Conservation (phyloP, 2,329 filamentous ascomycete genomes). For the Blastomyces percursus region DNA sequence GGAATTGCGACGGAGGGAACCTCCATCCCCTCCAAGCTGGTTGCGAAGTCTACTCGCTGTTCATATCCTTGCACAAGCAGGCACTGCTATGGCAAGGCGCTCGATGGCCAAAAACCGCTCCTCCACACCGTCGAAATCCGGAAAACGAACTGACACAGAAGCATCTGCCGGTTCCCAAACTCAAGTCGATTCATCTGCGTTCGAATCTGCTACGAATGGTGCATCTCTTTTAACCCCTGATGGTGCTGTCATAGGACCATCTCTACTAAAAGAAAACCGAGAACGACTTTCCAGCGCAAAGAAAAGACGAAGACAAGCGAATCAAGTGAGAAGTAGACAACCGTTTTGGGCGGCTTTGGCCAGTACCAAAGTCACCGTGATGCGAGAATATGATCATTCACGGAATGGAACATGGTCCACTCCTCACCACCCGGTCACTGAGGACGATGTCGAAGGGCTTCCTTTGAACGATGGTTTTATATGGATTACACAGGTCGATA, state of each 20-base stretch:
- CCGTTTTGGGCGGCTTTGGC: slow-evolving; percentile 90
- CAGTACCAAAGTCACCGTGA: slow-evolving; percentile 91
- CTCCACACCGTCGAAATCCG: slow-evolving; percentile 30
- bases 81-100: slow-evolving; percentile 38
- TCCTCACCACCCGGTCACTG: slow-evolving; percentile 26
- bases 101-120: slow-evolving; percentile 37
- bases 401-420: slow-evolving; percentile 27
- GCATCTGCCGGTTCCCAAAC: slow-evolving; percentile 34
- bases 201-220: slow-evolving; percentile 30
- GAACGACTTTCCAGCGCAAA: slow-evolving; percentile 55
- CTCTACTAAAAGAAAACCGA: slow-evolving; percentile 43
- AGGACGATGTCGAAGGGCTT: slow-evolving; percentile 33
- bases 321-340: slow-evolving; percentile 79
- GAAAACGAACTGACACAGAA: slow-evolving; percentile 37
- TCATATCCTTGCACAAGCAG: slow-evolving; percentile 40
- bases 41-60: slow-evolving; percentile 39
- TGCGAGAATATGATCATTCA: slow-evolving; percentile 81
- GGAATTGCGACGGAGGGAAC: slow-evolving; percentile 34
- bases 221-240: slow-evolving; percentile 32
- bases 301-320: slow-evolving; percentile 82
- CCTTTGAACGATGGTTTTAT: slow-evolving; percentile 35
- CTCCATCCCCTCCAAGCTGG: slow-evolving; percentile 35
- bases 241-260: slow-evolving; percentile 38
- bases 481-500: slow-evolving; percentile 38
- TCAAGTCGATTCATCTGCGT: slow-evolving; percentile 33